A percentile compares a stretch with the other conserved stretches of the same genome.
Evolutionary conservation across 140 eudicot genomes (phyloP).

Genomic region (Stevia rebaudiana): DNA sequence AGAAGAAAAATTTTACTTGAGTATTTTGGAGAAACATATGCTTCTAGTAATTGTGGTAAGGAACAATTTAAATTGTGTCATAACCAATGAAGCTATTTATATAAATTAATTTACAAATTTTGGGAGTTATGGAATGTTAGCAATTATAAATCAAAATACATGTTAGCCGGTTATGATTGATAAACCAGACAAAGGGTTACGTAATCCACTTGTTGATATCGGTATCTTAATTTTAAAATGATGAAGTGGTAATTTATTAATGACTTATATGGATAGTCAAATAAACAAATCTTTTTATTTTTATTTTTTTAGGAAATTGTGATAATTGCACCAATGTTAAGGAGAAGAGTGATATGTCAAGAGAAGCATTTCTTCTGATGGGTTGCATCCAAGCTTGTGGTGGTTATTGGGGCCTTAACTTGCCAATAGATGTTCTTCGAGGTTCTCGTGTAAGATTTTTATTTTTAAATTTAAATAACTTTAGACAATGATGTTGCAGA

Average conservation of each 20-base stretch:
- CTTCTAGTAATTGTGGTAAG: slow-evolving; percentile 61
- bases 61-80: not conserved
- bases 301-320: slow-evolving; percentile 56
- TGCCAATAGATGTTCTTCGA: slow-evolving; percentile 88
- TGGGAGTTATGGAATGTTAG: slow-evolving; percentile 6
- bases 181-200: not conserved
- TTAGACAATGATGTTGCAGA: not conserved
- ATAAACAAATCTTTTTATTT: slow-evolving; percentile 7
- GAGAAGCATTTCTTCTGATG: slow-evolving; percentile 81
- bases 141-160: not conserved
- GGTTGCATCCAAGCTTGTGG: slow-evolving; percentile 76
- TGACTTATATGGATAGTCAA: slow-evolving; percentile 1
- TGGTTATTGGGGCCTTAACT: slow-evolving; percentile 80
- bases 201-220: not conserved
- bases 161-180: not conserved
- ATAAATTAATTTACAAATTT: not conserved
- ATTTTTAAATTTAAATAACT: slow-evolving; percentile 11
- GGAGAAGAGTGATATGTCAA: slow-evolving; percentile 67
- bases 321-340: slow-evolving; percentile 71
- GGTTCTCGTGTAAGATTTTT: slow-evolving; percentile 83
- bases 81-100: not conserved
- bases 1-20: slow-evolving; percentile 68
- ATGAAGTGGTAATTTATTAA: slow-evolving; percentile 15
- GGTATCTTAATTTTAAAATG: not conserved
- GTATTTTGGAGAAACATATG: slow-evolving; percentile 64